Percentiles rank a stretch among this genome's conserved stretches.
phyloP scores from a whole-genome alignment of 2,329 filamentous ascomycete genomes.

The Teratosphaeria zuluensis region DNA sequence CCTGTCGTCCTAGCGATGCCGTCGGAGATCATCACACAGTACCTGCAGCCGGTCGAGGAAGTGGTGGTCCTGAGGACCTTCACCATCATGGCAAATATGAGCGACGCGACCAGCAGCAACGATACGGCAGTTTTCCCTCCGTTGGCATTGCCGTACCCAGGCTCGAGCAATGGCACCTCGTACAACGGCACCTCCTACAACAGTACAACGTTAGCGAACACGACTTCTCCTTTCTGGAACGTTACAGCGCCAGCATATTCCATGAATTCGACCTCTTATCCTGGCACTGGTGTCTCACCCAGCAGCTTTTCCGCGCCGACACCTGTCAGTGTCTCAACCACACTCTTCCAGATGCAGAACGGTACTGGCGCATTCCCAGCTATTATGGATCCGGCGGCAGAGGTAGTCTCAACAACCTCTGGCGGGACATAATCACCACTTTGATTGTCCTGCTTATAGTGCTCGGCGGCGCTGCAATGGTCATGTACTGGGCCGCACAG shows the following conservation, averaged over 20 bases:
- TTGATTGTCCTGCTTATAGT: not conserved
- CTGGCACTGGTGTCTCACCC: not conserved
- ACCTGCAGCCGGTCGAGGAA: conserved; percentile 12
- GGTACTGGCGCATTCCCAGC: not conserved
- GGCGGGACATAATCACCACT: not conserved
- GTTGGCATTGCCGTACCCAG: not conserved
- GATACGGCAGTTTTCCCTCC: not conserved
- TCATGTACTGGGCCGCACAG: not conserved
- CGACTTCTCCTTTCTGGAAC: not conserved
- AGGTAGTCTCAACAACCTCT: not conserved
- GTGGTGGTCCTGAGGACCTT: conserved; percentile 11
- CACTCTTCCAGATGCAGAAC: not conserved
- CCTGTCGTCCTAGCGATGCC: conserved; percentile 13
- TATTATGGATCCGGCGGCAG: not conserved
- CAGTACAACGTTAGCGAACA: not conserved
- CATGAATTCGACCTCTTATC: not conserved
- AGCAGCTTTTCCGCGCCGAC: not conserved
- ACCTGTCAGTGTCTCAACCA: not conserved
- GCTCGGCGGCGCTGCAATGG: not conserved
- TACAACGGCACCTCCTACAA: conserved; percentile 1
- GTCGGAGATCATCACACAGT: conserved; percentile 12
- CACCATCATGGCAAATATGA: conserved; percentile 2
- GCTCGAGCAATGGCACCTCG: not conserved
- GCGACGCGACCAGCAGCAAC: not conserved
- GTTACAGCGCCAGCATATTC: not conserved